A percentile compares a stretch with the other conserved stretches of the same genome.
phyloP scores from a whole-genome alignment of 2,329 filamentous ascomycete species.

The Lasiodiplodia sp. region DNA sequence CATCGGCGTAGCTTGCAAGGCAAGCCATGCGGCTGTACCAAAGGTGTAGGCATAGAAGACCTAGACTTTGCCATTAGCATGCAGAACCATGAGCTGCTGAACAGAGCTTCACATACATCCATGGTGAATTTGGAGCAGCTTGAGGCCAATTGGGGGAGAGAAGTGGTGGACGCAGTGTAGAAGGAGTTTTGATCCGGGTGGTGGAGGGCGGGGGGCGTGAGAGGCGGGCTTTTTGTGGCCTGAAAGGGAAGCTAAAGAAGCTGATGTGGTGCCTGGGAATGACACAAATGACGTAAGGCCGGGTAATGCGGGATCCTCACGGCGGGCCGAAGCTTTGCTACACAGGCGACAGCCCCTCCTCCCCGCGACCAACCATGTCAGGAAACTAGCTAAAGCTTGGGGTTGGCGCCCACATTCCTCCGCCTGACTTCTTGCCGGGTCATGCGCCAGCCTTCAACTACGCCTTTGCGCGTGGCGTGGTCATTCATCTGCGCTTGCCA shows the following conservation, averaged over 20 bases:
- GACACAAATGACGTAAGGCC: conserved; percentile 13
- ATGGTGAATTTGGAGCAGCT: neutral
- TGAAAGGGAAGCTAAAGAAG: conserved; percentile 3
- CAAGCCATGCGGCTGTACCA: conserved; percentile 53
- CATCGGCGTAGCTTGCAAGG: conserved; percentile 59
- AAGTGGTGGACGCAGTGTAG: neutral
- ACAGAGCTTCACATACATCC: conserved; percentile 15
- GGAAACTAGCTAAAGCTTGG: conserved; percentile 6
- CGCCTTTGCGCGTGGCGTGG: neutral
- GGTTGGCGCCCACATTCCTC: neutral
- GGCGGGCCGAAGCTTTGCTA: neutral
- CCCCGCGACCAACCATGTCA: neutral
- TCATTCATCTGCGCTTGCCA: neutral
- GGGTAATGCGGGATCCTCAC: conserved; percentile 1
- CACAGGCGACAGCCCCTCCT: neutral
- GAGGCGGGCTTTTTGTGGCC: neutral
- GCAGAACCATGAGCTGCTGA: neutral
- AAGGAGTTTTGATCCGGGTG: neutral
- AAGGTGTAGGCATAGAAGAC: conserved; percentile 55
- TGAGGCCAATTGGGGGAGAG: neutral
- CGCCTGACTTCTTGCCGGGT: neutral
- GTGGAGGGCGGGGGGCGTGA: neutral
- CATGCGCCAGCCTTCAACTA: conserved; percentile 5
- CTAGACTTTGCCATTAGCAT: conserved; percentile 36
- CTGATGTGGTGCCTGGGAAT: neutral